Evolutionary conservation across 1,139 yeast species (phyloP), one percentile per base, ranked within the genome.

Genomic region (Hemisphaericaspora lyxosophila): DNA sequence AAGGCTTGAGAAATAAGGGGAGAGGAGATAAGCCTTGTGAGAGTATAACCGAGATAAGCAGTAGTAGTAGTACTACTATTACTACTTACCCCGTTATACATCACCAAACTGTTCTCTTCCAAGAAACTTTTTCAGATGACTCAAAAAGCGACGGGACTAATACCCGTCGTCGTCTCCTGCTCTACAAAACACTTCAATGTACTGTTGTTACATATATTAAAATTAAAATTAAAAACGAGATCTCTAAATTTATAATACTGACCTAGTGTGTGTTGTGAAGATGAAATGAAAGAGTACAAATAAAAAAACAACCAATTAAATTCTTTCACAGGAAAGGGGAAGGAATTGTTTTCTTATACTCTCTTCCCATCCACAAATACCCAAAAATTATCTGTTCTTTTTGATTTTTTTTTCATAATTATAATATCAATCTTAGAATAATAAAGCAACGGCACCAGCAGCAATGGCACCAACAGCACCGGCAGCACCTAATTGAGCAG

Each of bases 401-500:
- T n/a, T 20, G 23, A 20, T 20, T 20, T 20, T 20, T 11, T 20
- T 28, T 28, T 15, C 13, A 30, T 13, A 20, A 15, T 25, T 20
- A n/a, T 26, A 20, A 33, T 29, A 45, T 31, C 41, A 43, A 44
- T 48, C 61, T 64, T 66, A 67, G 53, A 67, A 63, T 51, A 67
- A 63, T 54, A 67, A 64, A 62, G 73, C 73, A 57, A 67, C 67
- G 58, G 70, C 73, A 50, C 70, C 73, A 43, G 73, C 73, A 42
- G 73, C 73, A 48, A 67, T 64, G 44, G 70, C 71, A 55, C 72
- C 51, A 34, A 47, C 43, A 28, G 44, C 39, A 39, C 50, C 65
- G 34, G 51, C 51, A 44, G 67, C 62, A 53, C 67, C 67, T 36
- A 53, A 55, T 48, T 52, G 53, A 43, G 53, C 59, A 43, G 55